A percentile compares a stretch with the other conserved stretches of the same genome.
Evolutionary conservation across 148 eudicot species (phyloP).

Genomic region (Talinum fruticosum): DNA sequence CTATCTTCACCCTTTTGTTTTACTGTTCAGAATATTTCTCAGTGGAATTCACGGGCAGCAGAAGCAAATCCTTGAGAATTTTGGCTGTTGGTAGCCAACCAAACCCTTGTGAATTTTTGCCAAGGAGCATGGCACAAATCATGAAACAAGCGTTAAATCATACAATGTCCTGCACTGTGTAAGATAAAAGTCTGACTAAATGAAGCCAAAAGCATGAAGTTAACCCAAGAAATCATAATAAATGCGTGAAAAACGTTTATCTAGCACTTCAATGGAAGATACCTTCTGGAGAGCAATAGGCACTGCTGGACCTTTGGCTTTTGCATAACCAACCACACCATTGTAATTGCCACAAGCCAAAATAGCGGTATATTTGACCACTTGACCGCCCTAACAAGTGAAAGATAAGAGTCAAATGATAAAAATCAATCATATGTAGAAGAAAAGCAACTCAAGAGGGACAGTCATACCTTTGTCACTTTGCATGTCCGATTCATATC

Average conservation of each 20-base stretch:
- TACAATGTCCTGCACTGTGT: neutral
- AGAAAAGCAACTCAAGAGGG: slow-evolving; percentile 7
- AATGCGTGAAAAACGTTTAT: neutral
- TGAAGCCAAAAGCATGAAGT: neutral
- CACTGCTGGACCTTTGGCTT: slow-evolving; percentile 79
- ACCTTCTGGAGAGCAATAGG: slow-evolving; percentile 88
- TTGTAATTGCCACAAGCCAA: slow-evolving; percentile 91
- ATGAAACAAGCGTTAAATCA: neutral
- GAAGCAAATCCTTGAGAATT: no score
- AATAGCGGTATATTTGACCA: slow-evolving; percentile 69
- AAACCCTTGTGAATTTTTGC: no score
- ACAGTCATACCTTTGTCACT: slow-evolving; percentile 70
- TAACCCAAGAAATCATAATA: neutral
- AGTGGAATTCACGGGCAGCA: no score
- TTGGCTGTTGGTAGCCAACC: no score
- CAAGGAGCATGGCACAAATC: no score
- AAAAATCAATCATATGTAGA: slow-evolving; percentile 9
- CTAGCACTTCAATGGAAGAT: slow-evolving; percentile 9
- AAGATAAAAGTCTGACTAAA: no score
- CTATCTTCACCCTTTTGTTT: no score
- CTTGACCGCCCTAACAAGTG: slow-evolving; percentile 72
- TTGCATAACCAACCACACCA: slow-evolving; percentile 86
- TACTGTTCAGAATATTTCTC: no score
- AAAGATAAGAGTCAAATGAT: slow-evolving; percentile 5
- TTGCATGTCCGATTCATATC: slow-evolving; percentile 79